Conservation (phyloP, 768 basidiomycete genomes). For the Dentipellis sp. region DNA sequence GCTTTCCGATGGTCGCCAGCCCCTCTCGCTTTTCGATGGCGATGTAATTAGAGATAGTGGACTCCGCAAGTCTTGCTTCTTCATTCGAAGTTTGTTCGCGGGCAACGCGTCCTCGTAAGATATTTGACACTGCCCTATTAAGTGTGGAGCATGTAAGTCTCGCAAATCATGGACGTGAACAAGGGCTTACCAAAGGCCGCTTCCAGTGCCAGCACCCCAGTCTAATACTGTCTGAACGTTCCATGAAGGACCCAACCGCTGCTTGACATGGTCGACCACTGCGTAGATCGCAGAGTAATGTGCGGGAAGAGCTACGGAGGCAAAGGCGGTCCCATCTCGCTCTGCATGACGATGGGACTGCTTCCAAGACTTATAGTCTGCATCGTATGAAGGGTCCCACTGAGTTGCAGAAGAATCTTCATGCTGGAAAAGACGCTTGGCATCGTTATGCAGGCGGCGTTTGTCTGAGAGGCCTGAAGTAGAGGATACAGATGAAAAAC, state of each 20-base stretch:
- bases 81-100: constrained; percentile 11
- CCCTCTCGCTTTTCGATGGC: constrained; percentile 76
- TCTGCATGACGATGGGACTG: constrained; percentile 51
- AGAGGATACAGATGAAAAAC: background rate
- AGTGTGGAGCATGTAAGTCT: constrained; percentile 2
- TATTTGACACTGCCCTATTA: constrained; percentile 54
- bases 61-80: constrained; percentile 33
- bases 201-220: constrained; percentile 80
- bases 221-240: constrained; percentile 57
- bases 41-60: constrained; percentile 52
- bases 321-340: constrained; percentile 78
- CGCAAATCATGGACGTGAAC: background rate
- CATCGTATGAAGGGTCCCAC: constrained; percentile 52
- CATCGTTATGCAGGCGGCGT: constrained; percentile 55
- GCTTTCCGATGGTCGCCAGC: constrained; percentile 56
- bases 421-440: constrained; percentile 56
- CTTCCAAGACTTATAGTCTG: constrained; percentile 48
- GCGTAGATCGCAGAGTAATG: constrained; percentile 75
- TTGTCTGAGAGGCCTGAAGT: constrained; percentile 37
- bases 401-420: constrained; percentile 20
- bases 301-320: constrained; percentile 75
- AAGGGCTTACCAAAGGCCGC: constrained; percentile 62
- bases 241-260: constrained; percentile 56
- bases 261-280: constrained; percentile 62
- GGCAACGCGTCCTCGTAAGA: constrained; percentile 41